Conservation (phyloP, 2,329 filamentous ascomycete species). For the Verticillium longisporum region DNA sequence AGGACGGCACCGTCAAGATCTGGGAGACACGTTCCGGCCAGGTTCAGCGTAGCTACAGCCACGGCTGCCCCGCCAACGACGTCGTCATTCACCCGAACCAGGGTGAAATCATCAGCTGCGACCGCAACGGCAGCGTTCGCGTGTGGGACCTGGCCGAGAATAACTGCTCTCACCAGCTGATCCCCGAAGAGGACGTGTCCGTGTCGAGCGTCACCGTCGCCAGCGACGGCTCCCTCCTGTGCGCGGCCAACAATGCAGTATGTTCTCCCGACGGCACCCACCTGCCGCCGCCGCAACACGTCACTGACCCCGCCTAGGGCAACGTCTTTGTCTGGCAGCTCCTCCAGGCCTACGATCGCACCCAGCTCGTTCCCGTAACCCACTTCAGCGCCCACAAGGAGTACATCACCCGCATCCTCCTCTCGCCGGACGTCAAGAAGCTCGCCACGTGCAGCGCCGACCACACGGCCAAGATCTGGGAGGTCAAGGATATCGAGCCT, state of each 20-base stretch:
- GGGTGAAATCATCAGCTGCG: constrained; percentile 94
- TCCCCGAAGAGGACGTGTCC: constrained; percentile 90
- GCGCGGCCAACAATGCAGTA: constrained; percentile 87
- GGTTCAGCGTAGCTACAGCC: constrained; percentile 88
- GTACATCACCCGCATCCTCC: constrained; percentile 85
- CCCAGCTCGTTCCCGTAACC: constrained; percentile 77
- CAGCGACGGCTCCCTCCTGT: constrained; percentile 85
- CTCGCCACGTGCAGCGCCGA: constrained; percentile 91
- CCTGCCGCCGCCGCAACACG: background rate
- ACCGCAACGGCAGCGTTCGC: constrained; percentile 83
- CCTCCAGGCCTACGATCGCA: constrained; percentile 73
- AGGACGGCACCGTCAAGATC: constrained; percentile 94
- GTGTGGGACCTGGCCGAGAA: constrained; percentile 98
- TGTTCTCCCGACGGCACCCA: constrained; percentile 14
- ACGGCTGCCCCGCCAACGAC: constrained; percentile 86
- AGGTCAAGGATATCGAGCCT: constrained; percentile 65
- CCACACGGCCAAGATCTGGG: constrained; percentile 94
- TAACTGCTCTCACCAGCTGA: constrained; percentile 91
- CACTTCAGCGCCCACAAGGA: constrained; percentile 87
- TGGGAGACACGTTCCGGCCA: constrained; percentile 86
- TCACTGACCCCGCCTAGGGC: constrained; percentile 47
- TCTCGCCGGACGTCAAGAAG: constrained; percentile 90
- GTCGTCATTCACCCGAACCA: constrained; percentile 99
- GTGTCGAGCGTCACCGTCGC: constrained; percentile 94
- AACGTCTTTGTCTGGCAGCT: constrained; percentile 98